These are phyloP conservation scores for Candida ponderosae DNA, from an alignment of 805 yeast genomes.

Conservation along the genomic window DNA sequence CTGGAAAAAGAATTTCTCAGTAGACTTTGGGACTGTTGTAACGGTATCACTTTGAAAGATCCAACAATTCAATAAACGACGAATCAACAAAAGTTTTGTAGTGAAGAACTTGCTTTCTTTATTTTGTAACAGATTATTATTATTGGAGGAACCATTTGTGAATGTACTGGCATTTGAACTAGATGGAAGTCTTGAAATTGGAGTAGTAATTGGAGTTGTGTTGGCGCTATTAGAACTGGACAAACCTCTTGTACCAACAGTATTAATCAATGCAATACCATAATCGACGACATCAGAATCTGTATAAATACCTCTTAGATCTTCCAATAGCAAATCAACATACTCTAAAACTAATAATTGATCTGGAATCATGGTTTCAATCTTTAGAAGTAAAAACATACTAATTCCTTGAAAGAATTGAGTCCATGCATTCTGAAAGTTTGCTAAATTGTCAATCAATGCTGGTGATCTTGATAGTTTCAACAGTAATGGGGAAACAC, in stretches of 20 bases:
- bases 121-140: conserved; percentile 1
- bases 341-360: conserved; percentile 58
- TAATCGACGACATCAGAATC: conserved; percentile 32
- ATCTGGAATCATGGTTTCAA: conserved; percentile 44
- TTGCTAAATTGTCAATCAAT: conserved; percentile 10
- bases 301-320: conserved; percentile 31
- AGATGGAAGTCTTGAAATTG: conserved; percentile 11
- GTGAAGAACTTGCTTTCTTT: conserved; percentile 45
- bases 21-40: conserved; percentile 22
- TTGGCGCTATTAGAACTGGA: conserved; percentile 37
- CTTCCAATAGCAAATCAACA: conserved; percentile 44
- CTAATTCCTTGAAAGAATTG: conserved; percentile 25
- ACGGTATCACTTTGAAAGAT: conserved; percentile 19
- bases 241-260: conserved; percentile 51
- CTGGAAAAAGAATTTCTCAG: conserved; percentile 36
- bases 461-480: conserved; percentile 29
- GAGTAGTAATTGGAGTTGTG: conserved; percentile 1
- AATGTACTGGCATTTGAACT: conserved; percentile 11
- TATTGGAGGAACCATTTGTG: conserved; percentile 2
- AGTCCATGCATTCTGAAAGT: conserved; percentile 21
- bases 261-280: conserved; percentile 38
- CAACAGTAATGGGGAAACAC: conserved; percentile 46
- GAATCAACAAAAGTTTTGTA: conserved; percentile 52
- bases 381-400: conserved; percentile 38
- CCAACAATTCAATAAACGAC: conserved; percentile 40